A percentile compares a stretch with the other conserved stretches of the same genome.
Conservation (phyloP, 192 early-diverging fungal species). For the Linnemannia schmuckeri region DNA sequence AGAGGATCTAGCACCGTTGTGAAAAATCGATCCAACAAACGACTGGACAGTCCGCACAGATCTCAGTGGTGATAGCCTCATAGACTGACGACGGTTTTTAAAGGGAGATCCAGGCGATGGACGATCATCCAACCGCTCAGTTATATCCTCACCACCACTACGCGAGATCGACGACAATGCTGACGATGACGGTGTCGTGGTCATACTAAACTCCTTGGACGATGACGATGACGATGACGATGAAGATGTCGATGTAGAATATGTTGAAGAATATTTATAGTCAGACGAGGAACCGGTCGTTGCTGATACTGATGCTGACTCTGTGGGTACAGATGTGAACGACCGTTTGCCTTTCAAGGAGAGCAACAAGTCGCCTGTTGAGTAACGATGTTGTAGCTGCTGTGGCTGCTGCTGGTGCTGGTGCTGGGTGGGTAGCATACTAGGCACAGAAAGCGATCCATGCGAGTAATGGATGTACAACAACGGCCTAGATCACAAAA, state of each 20-base stretch:
- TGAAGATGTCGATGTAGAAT: not conserved
- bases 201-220: not conserved
- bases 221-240: not conserved
- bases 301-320: not conserved
- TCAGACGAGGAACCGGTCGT: not conserved
- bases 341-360: not conserved
- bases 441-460: not conserved
- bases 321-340: not conserved
- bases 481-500: conserved; percentile 21
- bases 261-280: not conserved
- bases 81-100: not conserved
- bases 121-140: not conserved
- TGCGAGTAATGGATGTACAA: conserved; percentile 35
- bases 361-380: not conserved
- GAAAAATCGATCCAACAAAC: conserved; percentile 23
- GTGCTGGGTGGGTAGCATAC: too few species aligned
- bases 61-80: not conserved
- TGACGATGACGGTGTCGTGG: not conserved
- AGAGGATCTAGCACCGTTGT: not conserved
- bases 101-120: not conserved
- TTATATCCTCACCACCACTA: not conserved
- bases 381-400: not conserved
- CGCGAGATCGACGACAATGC: not conserved
- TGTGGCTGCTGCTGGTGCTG: not conserved
- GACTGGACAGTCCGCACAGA: conserved; percentile 8